Conservation (phyloP, 2,329 filamentous ascomycete genomes). For the Phyllosticta citribraziliensis region DNA sequence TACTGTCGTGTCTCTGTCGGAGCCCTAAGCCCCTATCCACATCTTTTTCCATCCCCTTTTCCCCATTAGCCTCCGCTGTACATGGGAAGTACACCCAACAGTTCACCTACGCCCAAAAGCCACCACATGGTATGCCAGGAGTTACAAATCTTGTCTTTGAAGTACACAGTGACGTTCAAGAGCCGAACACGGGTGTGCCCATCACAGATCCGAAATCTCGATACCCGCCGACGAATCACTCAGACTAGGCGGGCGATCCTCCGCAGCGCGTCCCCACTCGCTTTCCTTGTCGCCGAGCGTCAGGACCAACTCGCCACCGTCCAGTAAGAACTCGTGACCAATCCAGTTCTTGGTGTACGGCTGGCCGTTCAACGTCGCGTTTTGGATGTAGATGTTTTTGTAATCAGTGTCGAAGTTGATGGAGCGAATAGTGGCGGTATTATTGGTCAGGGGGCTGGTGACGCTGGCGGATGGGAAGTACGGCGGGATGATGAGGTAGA, state of each 20-base stretch:
- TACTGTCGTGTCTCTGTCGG: too few relatives aligned
- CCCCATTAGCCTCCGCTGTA: too few relatives aligned
- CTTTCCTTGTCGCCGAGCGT: conserved; percentile 33
- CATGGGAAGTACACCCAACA: too few relatives aligned
- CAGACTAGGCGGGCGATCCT: conserved; percentile 28
- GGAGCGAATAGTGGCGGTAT: conserved; percentile 31
- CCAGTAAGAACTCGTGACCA: conserved; percentile 34
- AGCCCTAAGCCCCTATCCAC: too few relatives aligned
- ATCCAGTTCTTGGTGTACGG: conserved; percentile 37
- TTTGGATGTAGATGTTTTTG: conserved; percentile 36
- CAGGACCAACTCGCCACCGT: conserved; percentile 35
- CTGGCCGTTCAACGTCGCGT: conserved; percentile 32
- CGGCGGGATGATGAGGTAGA: conserved; percentile 39
- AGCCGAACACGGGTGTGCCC: not conserved
- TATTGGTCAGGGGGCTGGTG: conserved; percentile 30
- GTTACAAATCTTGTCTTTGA: too few relatives aligned
- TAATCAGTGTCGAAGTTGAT: conserved; percentile 34
- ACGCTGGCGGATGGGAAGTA: conserved; percentile 35
- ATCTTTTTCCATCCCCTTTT: too few relatives aligned
- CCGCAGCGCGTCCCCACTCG: conserved; percentile 32
- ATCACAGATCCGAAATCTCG: not conserved
- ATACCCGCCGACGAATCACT: not conserved
- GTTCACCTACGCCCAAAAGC: too few relatives aligned
- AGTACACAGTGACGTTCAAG: not conserved
- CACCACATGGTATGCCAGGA: too few relatives aligned